Conservation (phyloP, 1,284 basidiomycete genomes). For the Agaricales sp. region DNA sequence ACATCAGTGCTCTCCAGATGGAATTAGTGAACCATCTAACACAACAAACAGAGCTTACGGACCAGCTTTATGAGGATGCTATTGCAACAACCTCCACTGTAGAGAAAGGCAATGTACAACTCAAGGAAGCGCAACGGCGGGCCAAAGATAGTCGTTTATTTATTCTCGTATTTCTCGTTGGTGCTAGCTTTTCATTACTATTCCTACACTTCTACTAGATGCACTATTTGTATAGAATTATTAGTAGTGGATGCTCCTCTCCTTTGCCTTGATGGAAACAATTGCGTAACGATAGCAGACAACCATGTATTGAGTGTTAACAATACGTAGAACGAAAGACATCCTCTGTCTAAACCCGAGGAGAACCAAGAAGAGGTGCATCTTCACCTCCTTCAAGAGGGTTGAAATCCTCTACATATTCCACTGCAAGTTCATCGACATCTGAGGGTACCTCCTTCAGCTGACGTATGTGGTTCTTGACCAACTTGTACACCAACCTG, state of each 20-base stretch:
- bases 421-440: conserved; percentile 45
- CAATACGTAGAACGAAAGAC: conserved; percentile 3
- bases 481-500: conserved; percentile 55
- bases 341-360: too few species aligned
- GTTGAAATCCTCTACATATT: conserved; percentile 50
- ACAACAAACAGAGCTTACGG: conserved; percentile 81
- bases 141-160: conserved; percentile 78
- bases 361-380: conserved; percentile 38
- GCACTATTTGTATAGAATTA: conserved; percentile 1
- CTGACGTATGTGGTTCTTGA: conserved; percentile 50
- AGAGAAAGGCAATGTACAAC: conserved; percentile 78
- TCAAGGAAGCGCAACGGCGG: conserved; percentile 73
- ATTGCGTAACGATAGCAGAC: background rate
- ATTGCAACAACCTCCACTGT: conserved; percentile 76
- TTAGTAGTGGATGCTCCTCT: too few species aligned
- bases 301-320: background rate
- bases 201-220: conserved; percentile 78
- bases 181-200: conserved; percentile 75
- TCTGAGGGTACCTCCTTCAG: conserved; percentile 39
- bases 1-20: conserved; percentile 85
- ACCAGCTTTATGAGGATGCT: conserved; percentile 84
- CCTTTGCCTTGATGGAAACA: too few species aligned
- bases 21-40: conserved; percentile 82
- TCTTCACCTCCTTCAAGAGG: conserved; percentile 29
- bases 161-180: conserved; percentile 78